These are phyloP conservation scores for Brassica incana DNA, from an alignment of 345 rosid species.

Conservation along the genomic window DNA sequence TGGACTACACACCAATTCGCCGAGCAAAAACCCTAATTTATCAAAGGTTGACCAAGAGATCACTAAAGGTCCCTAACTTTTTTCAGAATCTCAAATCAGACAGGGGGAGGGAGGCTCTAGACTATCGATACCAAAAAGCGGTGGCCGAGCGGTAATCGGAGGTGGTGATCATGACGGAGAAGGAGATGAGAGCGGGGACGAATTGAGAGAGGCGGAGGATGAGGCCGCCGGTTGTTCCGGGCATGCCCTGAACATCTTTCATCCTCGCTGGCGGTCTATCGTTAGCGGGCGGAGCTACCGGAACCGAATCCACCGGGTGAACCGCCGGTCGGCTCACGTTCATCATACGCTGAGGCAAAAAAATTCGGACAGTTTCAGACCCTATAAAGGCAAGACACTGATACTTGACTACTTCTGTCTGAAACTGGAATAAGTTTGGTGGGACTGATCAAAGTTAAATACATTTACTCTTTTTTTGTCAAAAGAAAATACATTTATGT, in stretches of 20 bases:
- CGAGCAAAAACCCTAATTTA: not conserved
- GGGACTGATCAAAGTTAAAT: not conserved
- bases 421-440: not conserved
- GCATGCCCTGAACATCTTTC: not conserved
- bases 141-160: not conserved
- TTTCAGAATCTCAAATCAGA: constrained; percentile 6
- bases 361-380: not conserved
- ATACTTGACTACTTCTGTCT: not conserved
- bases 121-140: not conserved
- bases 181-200: not conserved
- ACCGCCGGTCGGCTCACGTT: not conserved
- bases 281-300: not conserved
- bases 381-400: not conserved
- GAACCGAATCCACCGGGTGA: not conserved
- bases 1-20: not conserved
- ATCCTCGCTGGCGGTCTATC: not conserved
- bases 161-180: not conserved
- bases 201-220: not conserved
- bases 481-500: too few species aligned
- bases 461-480: not conserved
- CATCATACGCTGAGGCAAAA: not conserved
- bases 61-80: constrained; percentile 5
- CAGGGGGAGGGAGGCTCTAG: not conserved
- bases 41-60: not conserved
- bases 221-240: not conserved